Evolutionary conservation across 768 basidiomycete species (phyloP), one percentile per base, ranked within the genome.

Genomic region (Mycena vitilis): DNA sequence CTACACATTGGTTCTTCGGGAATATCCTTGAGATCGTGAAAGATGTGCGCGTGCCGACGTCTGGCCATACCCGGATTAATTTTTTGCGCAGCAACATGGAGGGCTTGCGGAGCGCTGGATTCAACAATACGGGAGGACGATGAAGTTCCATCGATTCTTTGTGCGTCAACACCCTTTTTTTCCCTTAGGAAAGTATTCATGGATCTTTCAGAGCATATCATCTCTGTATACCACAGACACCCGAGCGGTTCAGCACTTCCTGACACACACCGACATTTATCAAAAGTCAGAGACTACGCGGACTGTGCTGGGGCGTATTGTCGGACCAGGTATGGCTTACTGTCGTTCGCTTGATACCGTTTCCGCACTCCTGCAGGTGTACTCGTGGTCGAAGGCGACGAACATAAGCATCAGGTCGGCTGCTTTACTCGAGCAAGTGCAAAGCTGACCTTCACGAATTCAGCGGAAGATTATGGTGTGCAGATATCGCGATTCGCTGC

Each of bases 171-270:
- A 38, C 45, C 13, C 1, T 18, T 37, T n/a, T 34, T 1, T 40
- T 1, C 30, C 30, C 3, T 30, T 5, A 22, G 36, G 20, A 22
- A 37, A 20, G 8, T 5, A 42, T 57, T 20, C 47, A 48, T 8
- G 22, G n/a, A n/a, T n/a, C 44, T 2, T n/a, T 38, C 36, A 61
- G 58, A 15, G 36, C 20, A 2, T 6, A 18, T 18, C 60, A 20
- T 38, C 75, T 78, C 10, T 88, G 22, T 75, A 82, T 73, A 87
- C 86, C 0, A 64, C 78, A 49, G 89, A 90, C 67, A 77, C 83
- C 0, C 78, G 81, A 5, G 88, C 87, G 0, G 30, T 89, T 36
- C 77, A 81, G 12, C 83, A 89, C 68, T 80, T 90, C 60, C 78
- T 90, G 13, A 75, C 77, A 5, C 82, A 87, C 60, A 73, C 78